Conservation (phyloP, 495 filamentous ascomycete species). For the Letharia lupina region DNA sequence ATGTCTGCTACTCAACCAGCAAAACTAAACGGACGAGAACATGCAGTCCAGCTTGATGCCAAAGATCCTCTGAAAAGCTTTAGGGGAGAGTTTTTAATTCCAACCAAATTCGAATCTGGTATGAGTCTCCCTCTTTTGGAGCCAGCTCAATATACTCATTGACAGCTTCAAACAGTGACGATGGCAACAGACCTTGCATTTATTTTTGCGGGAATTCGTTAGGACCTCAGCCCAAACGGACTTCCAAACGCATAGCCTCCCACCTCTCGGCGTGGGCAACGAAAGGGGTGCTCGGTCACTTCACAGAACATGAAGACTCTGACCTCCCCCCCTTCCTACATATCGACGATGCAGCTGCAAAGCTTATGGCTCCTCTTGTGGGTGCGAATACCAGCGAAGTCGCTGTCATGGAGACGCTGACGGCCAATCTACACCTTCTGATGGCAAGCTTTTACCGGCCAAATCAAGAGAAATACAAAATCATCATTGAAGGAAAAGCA, state of each 20-base stretch:
- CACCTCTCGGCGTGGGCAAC: conserved; percentile 84
- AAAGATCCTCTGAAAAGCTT: conserved; percentile 60
- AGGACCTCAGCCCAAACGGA: conserved; percentile 75
- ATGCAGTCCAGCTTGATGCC: conserved; percentile 58
- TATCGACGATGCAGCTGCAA: conserved; percentile 62
- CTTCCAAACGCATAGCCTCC: conserved; percentile 58
- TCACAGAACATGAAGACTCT: conserved; percentile 68
- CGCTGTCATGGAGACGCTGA: conserved; percentile 88
- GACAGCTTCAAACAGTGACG: conserved; percentile 27
- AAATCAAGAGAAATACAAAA: conserved; percentile 65
- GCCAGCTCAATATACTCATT: conserved; percentile 8
- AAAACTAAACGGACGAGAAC: conserved; percentile 25
- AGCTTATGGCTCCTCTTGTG: conserved; percentile 72
- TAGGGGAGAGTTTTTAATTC: conserved; percentile 74
- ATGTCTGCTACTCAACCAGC: conserved; percentile 9
- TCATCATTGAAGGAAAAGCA: conserved; percentile 87
- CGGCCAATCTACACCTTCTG: conserved; percentile 81
- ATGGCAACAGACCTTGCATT: conserved; percentile 44
- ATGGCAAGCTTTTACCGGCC: conserved; percentile 91
- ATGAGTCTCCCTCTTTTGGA: conserved; percentile 42
- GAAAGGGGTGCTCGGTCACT: conserved; percentile 91
- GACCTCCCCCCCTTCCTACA: conserved; percentile 73
- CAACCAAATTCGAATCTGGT: conserved; percentile 67
- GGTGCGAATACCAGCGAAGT: conserved; percentile 76
- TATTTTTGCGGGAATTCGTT: conserved; percentile 98